Evolutionary conservation across 2,329 filamentous ascomycete species (phyloP).

Genomic region (Lasiodiplodia sp.): DNA sequence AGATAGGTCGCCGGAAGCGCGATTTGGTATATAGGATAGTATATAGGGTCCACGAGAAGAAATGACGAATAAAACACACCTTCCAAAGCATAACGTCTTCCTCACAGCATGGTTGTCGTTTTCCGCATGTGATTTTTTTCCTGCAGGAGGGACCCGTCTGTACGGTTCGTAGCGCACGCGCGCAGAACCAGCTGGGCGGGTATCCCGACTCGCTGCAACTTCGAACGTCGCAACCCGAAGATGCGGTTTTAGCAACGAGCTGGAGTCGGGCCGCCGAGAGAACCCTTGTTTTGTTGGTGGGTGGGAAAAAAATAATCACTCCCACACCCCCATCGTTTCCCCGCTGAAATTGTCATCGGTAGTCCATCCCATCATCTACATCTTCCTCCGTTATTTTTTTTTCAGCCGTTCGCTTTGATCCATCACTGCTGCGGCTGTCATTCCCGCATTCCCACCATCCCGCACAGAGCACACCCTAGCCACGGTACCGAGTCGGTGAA

Average conservation of each 20-base stretch:
- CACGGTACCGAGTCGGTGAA: no score
- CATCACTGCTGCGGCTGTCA: no score
- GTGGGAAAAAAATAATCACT: no score
- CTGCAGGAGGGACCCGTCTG: no score
- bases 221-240: slow-evolving; percentile 21
- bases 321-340: no score
- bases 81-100: background rate
- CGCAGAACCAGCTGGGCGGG: background rate
- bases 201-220: background rate
- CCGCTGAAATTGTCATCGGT: no score
- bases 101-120: background rate
- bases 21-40: background rate
- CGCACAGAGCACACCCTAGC: no score
- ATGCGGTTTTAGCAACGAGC: background rate
- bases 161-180: background rate
- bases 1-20: background rate
- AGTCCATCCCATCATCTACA: no score
- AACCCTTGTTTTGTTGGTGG: no score
- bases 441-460: no score
- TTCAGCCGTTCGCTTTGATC: no score
- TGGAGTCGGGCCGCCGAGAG: background rate
- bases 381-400: no score
- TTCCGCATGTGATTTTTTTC: background rate
- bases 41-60: background rate
- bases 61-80: background rate